phyloP scores from a whole-genome alignment of 1,284 basidiomycete species.

The Athelia sp. region DNA sequence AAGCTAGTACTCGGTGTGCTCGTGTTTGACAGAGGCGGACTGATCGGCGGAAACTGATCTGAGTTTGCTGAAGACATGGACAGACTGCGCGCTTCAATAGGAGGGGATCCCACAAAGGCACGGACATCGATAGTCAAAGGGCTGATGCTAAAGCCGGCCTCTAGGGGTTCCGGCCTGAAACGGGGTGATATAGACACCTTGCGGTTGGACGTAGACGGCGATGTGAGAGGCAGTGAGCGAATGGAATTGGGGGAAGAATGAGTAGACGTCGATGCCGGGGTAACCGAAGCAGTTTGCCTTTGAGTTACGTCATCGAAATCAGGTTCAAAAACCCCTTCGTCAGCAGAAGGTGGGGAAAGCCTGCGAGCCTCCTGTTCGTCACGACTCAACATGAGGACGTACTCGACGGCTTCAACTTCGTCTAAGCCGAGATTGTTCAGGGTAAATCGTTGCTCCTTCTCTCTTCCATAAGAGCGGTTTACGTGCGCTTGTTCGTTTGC shows the following conservation, averaged over 20 bases:
- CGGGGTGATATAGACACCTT: slow-evolving; percentile 33
- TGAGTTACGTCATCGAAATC: slow-evolving; percentile 47
- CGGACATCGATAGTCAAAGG: background rate
- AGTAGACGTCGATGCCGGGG: slow-evolving; percentile 11
- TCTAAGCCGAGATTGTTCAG: slow-evolving; percentile 66
- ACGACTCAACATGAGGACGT: slow-evolving; percentile 80
- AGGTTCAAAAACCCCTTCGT: slow-evolving; percentile 39
- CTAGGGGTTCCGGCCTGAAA: slow-evolving; percentile 27
- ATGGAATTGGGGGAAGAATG: background rate
- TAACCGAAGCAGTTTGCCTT: slow-evolving; percentile 14
- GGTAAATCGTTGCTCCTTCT: slow-evolving; percentile 50
- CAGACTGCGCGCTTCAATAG: too few species aligned
- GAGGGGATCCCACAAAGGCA: background rate
- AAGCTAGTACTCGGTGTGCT: background rate
- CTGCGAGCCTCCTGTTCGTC: slow-evolving; percentile 55
- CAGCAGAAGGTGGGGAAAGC: slow-evolving; percentile 3
- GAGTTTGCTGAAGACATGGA: background rate
- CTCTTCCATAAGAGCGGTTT: slow-evolving; percentile 37
- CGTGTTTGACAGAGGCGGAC: background rate
- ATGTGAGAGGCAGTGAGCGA: slow-evolving; percentile 12
- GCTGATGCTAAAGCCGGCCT: slow-evolving; percentile 21
- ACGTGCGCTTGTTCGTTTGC: slow-evolving; percentile 39
- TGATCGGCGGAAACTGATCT: background rate
- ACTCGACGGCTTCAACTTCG: slow-evolving; percentile 77
- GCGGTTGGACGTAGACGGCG: slow-evolving; percentile 15